Evolutionary conservation across 805 yeast genomes (phyloP), one percentile per base, ranked within the genome.

Genomic region (Kuraishia piskuri): DNA sequence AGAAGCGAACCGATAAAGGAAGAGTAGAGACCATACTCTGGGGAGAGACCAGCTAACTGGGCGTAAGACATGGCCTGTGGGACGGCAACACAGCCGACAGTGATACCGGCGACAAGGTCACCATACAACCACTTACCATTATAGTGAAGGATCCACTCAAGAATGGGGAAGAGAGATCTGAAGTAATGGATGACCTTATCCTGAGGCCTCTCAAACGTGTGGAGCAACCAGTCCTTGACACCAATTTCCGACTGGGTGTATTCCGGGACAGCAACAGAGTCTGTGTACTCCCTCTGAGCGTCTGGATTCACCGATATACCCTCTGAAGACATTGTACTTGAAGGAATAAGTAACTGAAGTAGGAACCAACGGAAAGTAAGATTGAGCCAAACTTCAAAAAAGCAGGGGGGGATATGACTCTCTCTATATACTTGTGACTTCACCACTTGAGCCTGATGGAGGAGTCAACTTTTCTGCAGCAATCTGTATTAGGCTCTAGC

Each of bases 61-160:
- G 97, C 97, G 65, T 91, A 91, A 0, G 97, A 90, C 97, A 91
- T 91, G 2, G 94, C 84, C 69, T 91, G 97, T 2, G 97, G 97
- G 26, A 91, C 96, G 59, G 90, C 77, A 20, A 91, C 97, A 56
- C 88, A 83, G 48, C 97, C 97, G 21, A 91, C 96, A 1, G 97
- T 89, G 55, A 91, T 77, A 66, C 97, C 97, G 1, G 97, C 96
- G 53, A 90, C 83, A 57, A 91, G 68, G 68, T 91, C 97, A 26
- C 89, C 80, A 54, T 81, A 80, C 17, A 85, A 70, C 97, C 97
- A 91, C 25, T 77, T 76, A 10, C 75, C 61, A 64, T 91, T 91
- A 70, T 91, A 91, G 64, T 89, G 88, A 54, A 84, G 78, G 49
- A 90, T 80, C 97, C 97, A 91, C n/a, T 75, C 71, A 10, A 81